phyloP scores from a whole-genome alignment of 768 basidiomycete species.

The Cystobasidium tubakii region DNA sequence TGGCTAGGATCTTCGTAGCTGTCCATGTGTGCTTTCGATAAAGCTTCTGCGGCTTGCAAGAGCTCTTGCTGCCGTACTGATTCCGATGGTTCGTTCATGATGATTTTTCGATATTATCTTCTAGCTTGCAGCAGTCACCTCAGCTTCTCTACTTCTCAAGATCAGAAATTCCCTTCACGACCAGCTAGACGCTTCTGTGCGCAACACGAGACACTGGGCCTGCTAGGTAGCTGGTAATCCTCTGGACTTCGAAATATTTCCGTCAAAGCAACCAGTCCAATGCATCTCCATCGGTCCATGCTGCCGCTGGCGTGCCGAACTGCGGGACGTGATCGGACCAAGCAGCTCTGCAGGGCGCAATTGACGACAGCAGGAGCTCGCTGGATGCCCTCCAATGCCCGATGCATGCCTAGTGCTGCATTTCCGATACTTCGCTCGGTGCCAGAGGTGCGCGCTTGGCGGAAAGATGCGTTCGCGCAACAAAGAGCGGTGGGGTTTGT shows the following conservation, averaged over 20 bases:
- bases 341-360: neutral
- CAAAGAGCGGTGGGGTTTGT: conserved; percentile 78
- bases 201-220: too few species aligned
- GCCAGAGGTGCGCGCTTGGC: conserved; percentile 65
- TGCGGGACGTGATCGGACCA: neutral
- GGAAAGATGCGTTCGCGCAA: conserved; percentile 58
- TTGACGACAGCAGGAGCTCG: neutral
- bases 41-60: conserved; percentile 4
- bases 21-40: conserved; percentile 17
- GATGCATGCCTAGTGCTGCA: conserved; percentile 34
- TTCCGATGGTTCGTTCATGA: neutral
- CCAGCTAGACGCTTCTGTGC: too few species aligned
- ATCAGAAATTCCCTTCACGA: too few species aligned
- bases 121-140: neutral
- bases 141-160: neutral
- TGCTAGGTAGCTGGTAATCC: too few species aligned
- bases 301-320: neutral
- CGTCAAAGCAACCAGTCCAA: neutral
- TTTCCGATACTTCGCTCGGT: conserved; percentile 56
- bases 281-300: neutral
- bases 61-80: neutral
- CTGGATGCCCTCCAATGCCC: neutral
- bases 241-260: neutral
- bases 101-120: neutral
- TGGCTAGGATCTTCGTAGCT: conserved; percentile 23